phyloP scores from a whole-genome alignment of 441 rosid genomes.

The Theobroma grandiflorum region DNA sequence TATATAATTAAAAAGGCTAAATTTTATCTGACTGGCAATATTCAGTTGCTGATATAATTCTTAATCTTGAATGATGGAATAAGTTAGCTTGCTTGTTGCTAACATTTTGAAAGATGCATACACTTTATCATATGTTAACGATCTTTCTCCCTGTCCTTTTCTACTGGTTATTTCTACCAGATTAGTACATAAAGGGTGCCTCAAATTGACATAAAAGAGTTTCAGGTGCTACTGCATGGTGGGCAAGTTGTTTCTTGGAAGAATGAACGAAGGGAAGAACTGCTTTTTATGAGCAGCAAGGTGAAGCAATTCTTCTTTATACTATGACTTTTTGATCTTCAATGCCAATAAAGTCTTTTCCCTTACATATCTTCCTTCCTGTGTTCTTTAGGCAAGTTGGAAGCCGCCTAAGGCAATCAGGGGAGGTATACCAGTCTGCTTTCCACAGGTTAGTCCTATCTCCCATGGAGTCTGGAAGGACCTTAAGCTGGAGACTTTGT shows the following conservation, averaged over 20 bases:
- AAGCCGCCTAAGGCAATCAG: conserved; percentile 65
- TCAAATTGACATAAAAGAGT: conserved; percentile 32
- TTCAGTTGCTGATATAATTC: background rate
- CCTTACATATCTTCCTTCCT: conserved; percentile 5
- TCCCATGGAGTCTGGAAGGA: conserved; percentile 20
- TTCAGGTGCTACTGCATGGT: conserved; percentile 87
- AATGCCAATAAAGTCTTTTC: background rate
- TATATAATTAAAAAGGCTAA: background rate
- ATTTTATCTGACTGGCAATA: background rate
- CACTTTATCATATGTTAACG: background rate
- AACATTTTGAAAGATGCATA: conserved; percentile 4
- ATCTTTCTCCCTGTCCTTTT: background rate
- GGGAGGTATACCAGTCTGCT: conserved; percentile 71
- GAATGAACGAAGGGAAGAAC: conserved; percentile 83
- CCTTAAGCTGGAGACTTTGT: background rate
- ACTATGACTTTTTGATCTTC: background rate
- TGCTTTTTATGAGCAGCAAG: conserved; percentile 89
- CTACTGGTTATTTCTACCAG: background rate
- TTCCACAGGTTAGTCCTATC: conserved; percentile 59
- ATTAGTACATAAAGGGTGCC: conserved; percentile 2
- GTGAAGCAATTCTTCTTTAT: conserved; percentile 40
- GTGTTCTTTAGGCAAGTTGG: conserved; percentile 50
- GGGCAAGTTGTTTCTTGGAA: conserved; percentile 98
- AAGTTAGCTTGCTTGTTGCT: background rate
- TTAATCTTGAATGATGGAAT: background rate